Base-by-base conservation (phyloP, 352 stramenopile genomes). In the Phytophthora fragariaefolia region DNA sequence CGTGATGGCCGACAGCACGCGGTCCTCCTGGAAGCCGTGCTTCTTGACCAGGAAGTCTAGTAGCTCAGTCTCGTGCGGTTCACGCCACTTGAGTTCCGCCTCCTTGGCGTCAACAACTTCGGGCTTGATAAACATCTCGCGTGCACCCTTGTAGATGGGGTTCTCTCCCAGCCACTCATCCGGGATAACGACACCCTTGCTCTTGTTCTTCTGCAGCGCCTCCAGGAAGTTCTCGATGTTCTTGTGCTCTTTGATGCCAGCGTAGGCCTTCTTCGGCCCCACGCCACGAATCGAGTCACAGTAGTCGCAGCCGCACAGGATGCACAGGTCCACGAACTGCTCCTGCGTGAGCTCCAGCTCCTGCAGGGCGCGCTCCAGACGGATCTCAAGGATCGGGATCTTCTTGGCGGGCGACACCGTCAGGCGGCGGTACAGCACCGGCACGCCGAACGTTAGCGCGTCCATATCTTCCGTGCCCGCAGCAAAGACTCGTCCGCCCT, bases 381-480 rank as follows among this genome's bases (percentile, higher is more conserved):
- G 89, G 42, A 98, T 90, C 67, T 98, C 92, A 6, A 97, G 71
- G 34, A 98, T 94, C 1, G 93, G 90, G 42, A 97, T 82, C 50
- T 98, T 97, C 71, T 94, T 93, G 50, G 83, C 85, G 1, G 89
- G 87, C 6, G 87, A 87, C 34, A 97, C 84, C 18, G 92, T 98
- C 60, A 98, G 64, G 17, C 90, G 88, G 28, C 97, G 93, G 24
- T 99, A 89, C 32, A 99, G 74, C 54, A 99, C 86, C 0, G 98
- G 97, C n/a, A 97, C 97, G 18, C 86, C 85, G 74, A 99, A 99
- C 24, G 97, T 99, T 60, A 99, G 81, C 15, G 96, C 96, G 72
- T 99, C 98, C 97, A 99, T 99, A 84, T 99, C 98, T 83, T 99
- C 98, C 0, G 97, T 99, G 20, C 90, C 97, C 0, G 93, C 90